Base-by-base conservation (phyloP, 1,284 basidiomycete species). In the Marasmius sp. region DNA sequence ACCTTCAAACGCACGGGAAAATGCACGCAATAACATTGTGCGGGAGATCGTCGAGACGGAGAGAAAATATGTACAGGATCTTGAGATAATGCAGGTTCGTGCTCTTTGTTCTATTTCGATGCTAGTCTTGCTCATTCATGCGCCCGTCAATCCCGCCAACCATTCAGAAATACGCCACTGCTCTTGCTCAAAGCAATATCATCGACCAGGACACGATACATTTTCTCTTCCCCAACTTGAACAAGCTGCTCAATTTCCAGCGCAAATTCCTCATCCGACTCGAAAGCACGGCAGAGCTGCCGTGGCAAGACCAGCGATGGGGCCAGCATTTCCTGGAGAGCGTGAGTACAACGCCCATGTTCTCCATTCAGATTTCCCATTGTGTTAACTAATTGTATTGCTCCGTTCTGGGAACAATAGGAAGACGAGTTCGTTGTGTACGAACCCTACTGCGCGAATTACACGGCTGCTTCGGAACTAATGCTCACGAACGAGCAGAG, bases 381-480 rank as follows among this genome's bases (percentile, higher is more conserved):
- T 77, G 76, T 74, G 27, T 67, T 70, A 75, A 70, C 74, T 61
- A 64, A 70, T 69, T 70, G 66, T 66, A 69, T 70, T 64, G 66
- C 66, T 64, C 65, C 68, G 61, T 69, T 71, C 72, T 69, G 68
- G 73, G 73, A 79, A 82, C 77, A 82, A 82, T 81, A 95, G 92
- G 97, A 99, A 83, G 86, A 93, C 62, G 93, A 95, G 68, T 97
- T 98, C 72, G 85, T 88, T 53, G 93, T 94, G 43, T 99, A 99
- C 76, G 95, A 97, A 72, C 95, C 96, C 5, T 99, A 98, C 75
- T 99, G 97, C 75, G 95, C 95, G 51, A 98, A 99, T 77, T 96
- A 96, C 77, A 92, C 91, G 45, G 87, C 91, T 72, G 91, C 94
- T 55, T 87, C 92, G 72, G 89, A 94, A 59, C 84, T 96, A 50